These are phyloP conservation scores for Guillardia theta DNA, from an alignment of 78 protist species.

Conservation along the genomic window DNA sequence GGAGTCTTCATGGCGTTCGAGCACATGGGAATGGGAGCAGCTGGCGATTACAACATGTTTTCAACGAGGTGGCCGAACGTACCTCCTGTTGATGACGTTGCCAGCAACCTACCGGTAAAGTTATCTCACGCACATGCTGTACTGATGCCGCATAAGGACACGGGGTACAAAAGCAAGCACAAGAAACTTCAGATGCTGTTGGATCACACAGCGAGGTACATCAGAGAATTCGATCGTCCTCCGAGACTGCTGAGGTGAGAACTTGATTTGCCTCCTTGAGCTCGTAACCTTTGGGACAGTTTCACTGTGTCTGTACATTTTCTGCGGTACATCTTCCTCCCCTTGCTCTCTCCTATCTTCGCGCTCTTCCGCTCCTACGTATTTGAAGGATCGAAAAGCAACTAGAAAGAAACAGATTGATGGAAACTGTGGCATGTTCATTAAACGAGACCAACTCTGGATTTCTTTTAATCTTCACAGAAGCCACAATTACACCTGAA, in stretches of 20 bases:
- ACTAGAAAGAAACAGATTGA: neutral
- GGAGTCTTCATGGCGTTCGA: no score
- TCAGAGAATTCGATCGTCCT: neutral
- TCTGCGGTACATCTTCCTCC: neutral
- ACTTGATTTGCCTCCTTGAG: no score
- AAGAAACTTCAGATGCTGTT: neutral
- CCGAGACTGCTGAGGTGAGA: neutral
- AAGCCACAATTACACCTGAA: neutral
- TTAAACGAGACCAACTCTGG: neutral
- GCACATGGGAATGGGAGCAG: no score
- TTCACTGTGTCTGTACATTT: neutral
- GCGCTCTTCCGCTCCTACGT: neutral
- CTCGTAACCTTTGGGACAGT: no score
- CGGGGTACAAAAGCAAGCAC: neutral
- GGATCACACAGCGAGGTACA: conserved; percentile 10
- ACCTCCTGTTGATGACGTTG: no score
- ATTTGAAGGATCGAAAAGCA: neutral
- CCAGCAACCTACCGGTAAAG: no score
- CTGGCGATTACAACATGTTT: no score
- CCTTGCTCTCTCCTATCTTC: neutral
- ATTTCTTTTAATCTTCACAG: no score
- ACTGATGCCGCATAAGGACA: no score
- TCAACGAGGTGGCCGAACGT: no score
- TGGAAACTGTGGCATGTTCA: neutral
- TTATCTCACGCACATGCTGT: no score